phyloP scores from a whole-genome alignment of 345 rosid genomes.

The Boechera divaricarpa region DNA sequence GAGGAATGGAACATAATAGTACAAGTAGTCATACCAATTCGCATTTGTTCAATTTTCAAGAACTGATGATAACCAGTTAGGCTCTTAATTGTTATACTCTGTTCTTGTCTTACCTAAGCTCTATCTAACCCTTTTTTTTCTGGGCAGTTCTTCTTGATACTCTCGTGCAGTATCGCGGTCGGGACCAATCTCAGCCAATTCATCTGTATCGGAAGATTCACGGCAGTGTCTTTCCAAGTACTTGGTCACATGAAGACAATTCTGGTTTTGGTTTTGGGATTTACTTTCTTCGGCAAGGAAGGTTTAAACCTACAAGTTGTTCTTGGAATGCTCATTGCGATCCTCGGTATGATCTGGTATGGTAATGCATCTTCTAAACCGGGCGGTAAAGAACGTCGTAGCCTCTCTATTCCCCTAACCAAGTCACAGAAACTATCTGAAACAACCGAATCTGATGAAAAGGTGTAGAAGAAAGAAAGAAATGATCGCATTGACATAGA shows the following conservation, averaged over 20 bases:
- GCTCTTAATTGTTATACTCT: slow-evolving; percentile 1
- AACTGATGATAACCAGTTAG: slow-evolving; percentile 10
- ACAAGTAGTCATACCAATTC: background rate
- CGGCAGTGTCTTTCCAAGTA: slow-evolving; percentile 97
- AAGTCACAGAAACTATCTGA: slow-evolving; percentile 69
- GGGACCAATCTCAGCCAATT: slow-evolving; percentile 99
- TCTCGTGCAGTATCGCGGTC: slow-evolving; percentile 89
- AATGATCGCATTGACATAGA: slow-evolving; percentile 34
- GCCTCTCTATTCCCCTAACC: slow-evolving; percentile 55
- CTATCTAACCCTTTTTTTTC: background rate
- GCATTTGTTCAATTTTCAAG: background rate
- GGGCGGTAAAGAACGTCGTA: slow-evolving; percentile 88
- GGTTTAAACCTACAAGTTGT: slow-evolving; percentile 89
- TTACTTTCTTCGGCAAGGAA: slow-evolving; percentile 90
- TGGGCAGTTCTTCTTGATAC: slow-evolving; percentile 73
- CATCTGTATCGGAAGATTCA: slow-evolving; percentile 96
- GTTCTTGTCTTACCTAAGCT: slow-evolving; percentile 27
- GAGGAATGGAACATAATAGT: background rate
- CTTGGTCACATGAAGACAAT: slow-evolving; percentile 99
- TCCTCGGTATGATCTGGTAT: slow-evolving; percentile 94
- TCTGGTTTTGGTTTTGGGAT: slow-evolving; percentile 84
- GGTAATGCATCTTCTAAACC: slow-evolving; percentile 96
- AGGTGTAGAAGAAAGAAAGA: slow-evolving; percentile 54
- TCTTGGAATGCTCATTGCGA: slow-evolving; percentile 86
- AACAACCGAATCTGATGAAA: slow-evolving; percentile 59